phyloP scores from a whole-genome alignment of 1,284 basidiomycete species.

The Ceratobasidium sp. region DNA sequence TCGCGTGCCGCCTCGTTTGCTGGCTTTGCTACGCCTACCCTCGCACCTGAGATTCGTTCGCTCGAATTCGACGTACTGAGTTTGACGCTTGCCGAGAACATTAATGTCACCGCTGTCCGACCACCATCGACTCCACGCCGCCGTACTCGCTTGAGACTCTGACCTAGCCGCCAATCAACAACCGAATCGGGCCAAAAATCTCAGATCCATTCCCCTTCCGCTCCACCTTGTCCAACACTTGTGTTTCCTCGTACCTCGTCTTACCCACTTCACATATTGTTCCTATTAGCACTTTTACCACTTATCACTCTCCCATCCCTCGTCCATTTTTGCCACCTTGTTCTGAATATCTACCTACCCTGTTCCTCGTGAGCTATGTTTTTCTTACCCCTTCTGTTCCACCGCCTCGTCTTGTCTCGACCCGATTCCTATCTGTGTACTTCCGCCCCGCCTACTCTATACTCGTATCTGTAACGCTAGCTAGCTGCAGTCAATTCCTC shows the following conservation, averaged over 20 bases:
- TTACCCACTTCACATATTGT: not conserved
- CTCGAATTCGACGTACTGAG: slow-evolving; percentile 29
- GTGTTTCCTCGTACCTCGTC: not conserved
- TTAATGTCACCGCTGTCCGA: not conserved
- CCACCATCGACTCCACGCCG: slow-evolving; percentile 34
- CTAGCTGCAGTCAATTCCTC: slow-evolving; percentile 37
- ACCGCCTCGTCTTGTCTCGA: slow-evolving; percentile 5
- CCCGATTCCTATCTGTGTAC: slow-evolving; percentile 32
- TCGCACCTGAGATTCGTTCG: slow-evolving; percentile 32
- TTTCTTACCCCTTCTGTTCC: not conserved
- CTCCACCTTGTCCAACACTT: not conserved
- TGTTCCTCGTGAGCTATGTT: not conserved
- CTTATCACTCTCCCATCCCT: not conserved
- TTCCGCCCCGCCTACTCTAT: slow-evolving; percentile 2
- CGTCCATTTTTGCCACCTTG: not conserved
- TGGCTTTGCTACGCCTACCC: slow-evolving; percentile 8
- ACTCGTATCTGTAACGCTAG: slow-evolving; percentile 37
- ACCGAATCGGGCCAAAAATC: not conserved
- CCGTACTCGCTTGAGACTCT: slow-evolving; percentile 35
- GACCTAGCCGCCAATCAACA: not conserved
- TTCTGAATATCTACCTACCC: slow-evolving; percentile 10
- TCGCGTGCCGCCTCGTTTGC: slow-evolving; percentile 24
- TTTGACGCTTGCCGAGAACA: not conserved
- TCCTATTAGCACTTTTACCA: slow-evolving; percentile 3
- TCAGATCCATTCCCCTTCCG: not conserved